These are phyloP conservation scores for Fusarium concolor DNA, from an alignment of 2,329 filamentous ascomycete genomes.

Conservation along the genomic window DNA sequence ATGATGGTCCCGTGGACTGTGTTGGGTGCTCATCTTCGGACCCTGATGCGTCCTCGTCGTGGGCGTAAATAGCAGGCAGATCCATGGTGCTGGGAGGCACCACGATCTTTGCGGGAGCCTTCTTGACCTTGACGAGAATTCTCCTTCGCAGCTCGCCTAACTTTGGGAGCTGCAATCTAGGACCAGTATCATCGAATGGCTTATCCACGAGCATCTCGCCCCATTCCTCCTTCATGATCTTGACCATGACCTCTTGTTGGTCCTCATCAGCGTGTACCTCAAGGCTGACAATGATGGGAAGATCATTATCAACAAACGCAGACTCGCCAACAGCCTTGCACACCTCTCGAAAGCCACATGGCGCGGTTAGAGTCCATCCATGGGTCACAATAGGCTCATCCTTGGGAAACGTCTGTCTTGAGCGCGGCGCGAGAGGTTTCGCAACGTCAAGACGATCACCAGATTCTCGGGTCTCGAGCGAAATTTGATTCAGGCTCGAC, in stretches of 20 bases:
- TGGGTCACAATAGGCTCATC: constrained; percentile 86
- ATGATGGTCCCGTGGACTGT: constrained; percentile 25
- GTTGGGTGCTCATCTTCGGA: constrained; percentile 58
- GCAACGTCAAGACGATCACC: constrained; percentile 51
- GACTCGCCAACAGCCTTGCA: constrained; percentile 82
- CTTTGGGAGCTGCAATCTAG: constrained; percentile 70
- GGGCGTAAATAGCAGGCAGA: constrained; percentile 42
- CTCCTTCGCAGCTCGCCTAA: constrained; percentile 80
- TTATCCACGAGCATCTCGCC: constrained; percentile 75
- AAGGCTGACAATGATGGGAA: constrained; percentile 91
- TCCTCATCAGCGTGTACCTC: constrained; percentile 87
- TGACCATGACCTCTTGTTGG: constrained; percentile 92
- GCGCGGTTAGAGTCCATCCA: constrained; percentile 83
- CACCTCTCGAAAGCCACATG: constrained; percentile 88
- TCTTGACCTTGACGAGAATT: constrained; percentile 87
- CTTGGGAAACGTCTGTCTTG: constrained; percentile 50
- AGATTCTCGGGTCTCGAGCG: constrained; percentile 49
- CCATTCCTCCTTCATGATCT: constrained; percentile 94
- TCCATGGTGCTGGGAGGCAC: constrained; percentile 50
- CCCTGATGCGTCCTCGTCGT: constrained; percentile 55
- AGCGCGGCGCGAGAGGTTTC: constrained; percentile 38
- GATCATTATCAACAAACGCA: constrained; percentile 78
- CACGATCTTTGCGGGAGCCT: constrained; percentile 55
- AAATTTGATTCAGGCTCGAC: constrained; percentile 46
- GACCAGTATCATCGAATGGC: constrained; percentile 62